phyloP scores from a whole-genome alignment of 495 filamentous ascomycete genomes.

The Lasiosphaeria hispida region DNA sequence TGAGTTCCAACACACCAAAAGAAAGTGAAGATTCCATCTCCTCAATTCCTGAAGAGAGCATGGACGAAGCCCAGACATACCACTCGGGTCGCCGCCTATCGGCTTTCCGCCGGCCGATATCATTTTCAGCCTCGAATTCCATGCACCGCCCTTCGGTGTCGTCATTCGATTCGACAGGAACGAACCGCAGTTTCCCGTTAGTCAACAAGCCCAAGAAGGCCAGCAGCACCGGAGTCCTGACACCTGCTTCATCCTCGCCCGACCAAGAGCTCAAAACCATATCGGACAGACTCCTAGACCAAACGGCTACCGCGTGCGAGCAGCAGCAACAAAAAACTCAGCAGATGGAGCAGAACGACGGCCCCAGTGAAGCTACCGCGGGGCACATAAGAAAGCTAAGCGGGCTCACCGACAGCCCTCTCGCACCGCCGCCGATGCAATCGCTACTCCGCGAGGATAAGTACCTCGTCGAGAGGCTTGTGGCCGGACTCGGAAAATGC shows the following conservation, averaged over 20 bases:
- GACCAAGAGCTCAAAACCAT: conserved; percentile 41
- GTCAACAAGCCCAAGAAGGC: conserved; percentile 46
- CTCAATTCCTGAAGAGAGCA: conserved; percentile 30
- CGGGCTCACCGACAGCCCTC: conserved; percentile 29
- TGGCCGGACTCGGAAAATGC: conserved; percentile 70
- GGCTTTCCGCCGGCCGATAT: conserved; percentile 38
- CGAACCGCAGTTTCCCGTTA: conserved; percentile 52
- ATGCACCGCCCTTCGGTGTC: conserved; percentile 49
- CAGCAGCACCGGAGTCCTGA: conserved; percentile 38
- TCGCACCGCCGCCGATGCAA: conserved; percentile 37
- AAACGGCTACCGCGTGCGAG: conserved; percentile 34
- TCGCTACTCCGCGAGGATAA: conserved; percentile 66
- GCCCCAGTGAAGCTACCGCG: background rate
- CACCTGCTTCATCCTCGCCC: conserved; percentile 35
- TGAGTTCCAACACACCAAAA: conserved; percentile 7
- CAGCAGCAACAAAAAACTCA: conserved; percentile 15
- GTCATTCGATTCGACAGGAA: conserved; percentile 49
- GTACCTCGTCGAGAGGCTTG: conserved; percentile 71
- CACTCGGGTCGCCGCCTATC: conserved; percentile 22
- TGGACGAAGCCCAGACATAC: conserved; percentile 9
- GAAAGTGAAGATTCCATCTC: conserved; percentile 34
- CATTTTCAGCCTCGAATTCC: conserved; percentile 23
- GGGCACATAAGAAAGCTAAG: background rate
- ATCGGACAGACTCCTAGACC: conserved; percentile 39
- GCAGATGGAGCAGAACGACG: conserved; percentile 9